Evolutionary conservation across 2,329 filamentous ascomycete genomes (phyloP).

Genomic region (Hymenoscyphus linearis): DNA sequence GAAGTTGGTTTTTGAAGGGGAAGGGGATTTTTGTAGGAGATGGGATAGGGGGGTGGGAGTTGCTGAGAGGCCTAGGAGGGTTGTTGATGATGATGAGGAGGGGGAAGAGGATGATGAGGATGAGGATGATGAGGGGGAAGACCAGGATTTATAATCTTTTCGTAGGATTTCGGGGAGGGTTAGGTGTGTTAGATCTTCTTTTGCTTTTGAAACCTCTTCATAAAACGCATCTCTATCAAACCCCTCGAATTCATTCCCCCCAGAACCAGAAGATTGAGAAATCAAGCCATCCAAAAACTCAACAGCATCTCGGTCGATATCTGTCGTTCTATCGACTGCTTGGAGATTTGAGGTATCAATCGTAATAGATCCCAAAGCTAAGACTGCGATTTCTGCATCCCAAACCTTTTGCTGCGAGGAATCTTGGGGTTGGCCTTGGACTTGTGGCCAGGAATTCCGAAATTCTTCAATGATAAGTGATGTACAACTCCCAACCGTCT

Average conservation of each 20-base stretch:
- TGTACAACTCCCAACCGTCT: constrained; percentile 66
- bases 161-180: constrained; percentile 62
- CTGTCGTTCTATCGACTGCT: constrained; percentile 58
- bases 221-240: constrained; percentile 56
- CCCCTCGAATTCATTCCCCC: constrained; percentile 7
- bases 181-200: constrained; percentile 60
- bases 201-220: constrained; percentile 54
- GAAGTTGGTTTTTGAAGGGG: no score
- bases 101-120: no score
- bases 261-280: constrained; percentile 11
- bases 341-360: constrained; percentile 67
- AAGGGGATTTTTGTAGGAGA: no score
- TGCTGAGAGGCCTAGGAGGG: no score
- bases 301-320: constrained; percentile 53
- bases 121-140: no score
- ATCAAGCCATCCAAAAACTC: constrained; percentile 47
- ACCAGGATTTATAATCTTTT: constrained; percentile 87
- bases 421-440: no score
- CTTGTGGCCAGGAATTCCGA: not conserved
- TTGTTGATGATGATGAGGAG: no score
- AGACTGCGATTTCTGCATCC: constrained; percentile 56
- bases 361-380: constrained; percentile 66
- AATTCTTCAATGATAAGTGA: constrained; percentile 31
- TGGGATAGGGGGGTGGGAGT: no score
- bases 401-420: constrained; percentile 12